Evolutionary conservation across 306 rosid genomes (phyloP).

Genomic region (Rosa lucieae): DNA sequence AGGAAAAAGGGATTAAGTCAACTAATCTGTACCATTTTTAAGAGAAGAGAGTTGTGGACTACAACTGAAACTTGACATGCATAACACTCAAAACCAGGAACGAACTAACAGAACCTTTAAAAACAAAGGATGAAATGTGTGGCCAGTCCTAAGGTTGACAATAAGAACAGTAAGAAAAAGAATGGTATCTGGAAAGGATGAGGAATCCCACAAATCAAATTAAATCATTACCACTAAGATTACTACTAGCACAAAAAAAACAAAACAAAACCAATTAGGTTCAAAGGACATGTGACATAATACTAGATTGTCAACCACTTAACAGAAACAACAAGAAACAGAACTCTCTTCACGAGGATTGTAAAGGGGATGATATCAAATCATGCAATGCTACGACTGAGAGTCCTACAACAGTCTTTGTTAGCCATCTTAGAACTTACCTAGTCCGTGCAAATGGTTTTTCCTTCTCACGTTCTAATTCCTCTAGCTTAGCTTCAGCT

Average conservation of each 20-base stretch:
- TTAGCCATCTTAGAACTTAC: slow-evolving; percentile 35
- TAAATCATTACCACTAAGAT: neutral
- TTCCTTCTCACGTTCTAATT: slow-evolving; percentile 80
- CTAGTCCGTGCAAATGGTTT: slow-evolving; percentile 85
- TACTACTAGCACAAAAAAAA: neutral
- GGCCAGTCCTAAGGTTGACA: neutral
- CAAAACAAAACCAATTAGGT: neutral
- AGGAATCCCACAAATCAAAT: neutral
- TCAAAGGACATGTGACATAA: neutral
- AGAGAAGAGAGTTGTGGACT: neutral
- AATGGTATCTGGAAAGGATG: neutral
- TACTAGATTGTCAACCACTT: neutral
- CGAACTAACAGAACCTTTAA: neutral
- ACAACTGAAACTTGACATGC: neutral
- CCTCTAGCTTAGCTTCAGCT: slow-evolving; percentile 74
- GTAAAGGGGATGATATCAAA: neutral
- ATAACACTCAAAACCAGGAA: neutral
- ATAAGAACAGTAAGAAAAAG: neutral
- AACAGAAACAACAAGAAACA: slow-evolving; percentile 1
- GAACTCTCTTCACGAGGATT: neutral
- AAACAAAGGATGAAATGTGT: neutral
- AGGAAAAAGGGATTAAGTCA: neutral
- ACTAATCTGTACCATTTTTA: neutral
- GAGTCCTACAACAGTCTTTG: neutral
- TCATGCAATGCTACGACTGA: neutral